phyloP scores from a whole-genome alignment of 2,329 filamentous ascomycete species.

The Pseudogymnoascus sp. region DNA sequence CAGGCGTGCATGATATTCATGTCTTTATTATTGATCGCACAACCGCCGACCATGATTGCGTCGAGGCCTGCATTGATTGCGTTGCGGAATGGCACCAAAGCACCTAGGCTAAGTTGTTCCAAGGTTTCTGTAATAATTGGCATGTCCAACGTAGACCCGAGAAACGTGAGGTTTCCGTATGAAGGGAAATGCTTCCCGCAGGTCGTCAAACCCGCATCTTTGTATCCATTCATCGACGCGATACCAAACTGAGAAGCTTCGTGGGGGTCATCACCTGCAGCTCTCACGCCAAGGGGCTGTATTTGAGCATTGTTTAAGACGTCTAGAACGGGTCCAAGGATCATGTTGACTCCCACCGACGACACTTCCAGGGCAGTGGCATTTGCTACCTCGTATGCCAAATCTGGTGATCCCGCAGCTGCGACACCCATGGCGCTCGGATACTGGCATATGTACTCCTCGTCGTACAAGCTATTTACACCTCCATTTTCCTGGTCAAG shows the following conservation, averaged over 20 bases:
- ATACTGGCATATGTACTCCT: conserved; percentile 92
- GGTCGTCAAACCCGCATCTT: conserved; percentile 79
- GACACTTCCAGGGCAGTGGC: conserved; percentile 88
- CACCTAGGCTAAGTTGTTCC: conserved; percentile 86
- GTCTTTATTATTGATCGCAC: conserved; percentile 81
- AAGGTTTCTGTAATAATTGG: conserved; percentile 93
- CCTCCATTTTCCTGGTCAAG: conserved; percentile 97
- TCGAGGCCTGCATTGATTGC: conserved; percentile 81
- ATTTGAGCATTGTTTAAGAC: conserved; percentile 89
- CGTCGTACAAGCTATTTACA: conserved; percentile 93
- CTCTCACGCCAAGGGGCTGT: conserved; percentile 82
- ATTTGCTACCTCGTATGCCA: conserved; percentile 85
- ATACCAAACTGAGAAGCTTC: conserved; percentile 91
- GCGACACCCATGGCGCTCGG: conserved; percentile 95
- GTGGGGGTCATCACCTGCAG: conserved; percentile 86
- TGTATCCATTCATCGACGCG: conserved; percentile 84
- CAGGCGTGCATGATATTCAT: conserved; percentile 96
- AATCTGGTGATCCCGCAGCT: conserved; percentile 75
- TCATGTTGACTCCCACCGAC: conserved; percentile 91
- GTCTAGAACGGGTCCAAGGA: conserved; percentile 87
- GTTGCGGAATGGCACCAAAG: conserved; percentile 83
- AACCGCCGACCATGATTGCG: conserved; percentile 92
- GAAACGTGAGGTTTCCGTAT: conserved; percentile 89
- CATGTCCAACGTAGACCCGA: conserved; percentile 83
- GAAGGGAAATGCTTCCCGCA: conserved; percentile 96